Conservation (phyloP, 768 basidiomycete species). For the Dictyophora rubrovolvata region DNA sequence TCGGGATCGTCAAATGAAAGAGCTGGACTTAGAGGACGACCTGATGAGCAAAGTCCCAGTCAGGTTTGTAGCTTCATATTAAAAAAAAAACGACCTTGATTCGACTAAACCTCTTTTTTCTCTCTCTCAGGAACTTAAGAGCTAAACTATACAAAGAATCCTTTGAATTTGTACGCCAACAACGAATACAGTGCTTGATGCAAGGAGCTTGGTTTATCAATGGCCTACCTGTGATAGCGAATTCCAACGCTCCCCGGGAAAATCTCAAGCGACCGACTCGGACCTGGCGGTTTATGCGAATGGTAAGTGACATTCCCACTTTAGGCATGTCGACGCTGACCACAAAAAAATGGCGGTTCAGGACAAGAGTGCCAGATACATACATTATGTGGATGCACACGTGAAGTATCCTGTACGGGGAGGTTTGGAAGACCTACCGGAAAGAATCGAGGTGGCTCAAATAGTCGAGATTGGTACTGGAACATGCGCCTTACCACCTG, state of each 20-base stretch:
- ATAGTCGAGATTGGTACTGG: slow-evolving; percentile 75
- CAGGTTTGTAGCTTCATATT: slow-evolving; percentile 39
- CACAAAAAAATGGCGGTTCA: slow-evolving; percentile 20
- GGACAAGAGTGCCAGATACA: slow-evolving; percentile 69
- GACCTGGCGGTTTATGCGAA: slow-evolving; percentile 80
- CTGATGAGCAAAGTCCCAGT: slow-evolving; percentile 77
- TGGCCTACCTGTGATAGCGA: slow-evolving; percentile 41
- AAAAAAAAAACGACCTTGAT: neutral
- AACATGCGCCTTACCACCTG: slow-evolving; percentile 53
- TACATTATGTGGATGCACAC: slow-evolving; percentile 80
- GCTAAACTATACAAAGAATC: slow-evolving; percentile 84
- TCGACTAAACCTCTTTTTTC: slow-evolving; percentile 2
- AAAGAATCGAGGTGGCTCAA: slow-evolving; percentile 69
- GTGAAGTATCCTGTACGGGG: slow-evolving; percentile 69
- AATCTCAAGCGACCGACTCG: slow-evolving; percentile 45
- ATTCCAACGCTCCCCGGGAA: slow-evolving; percentile 35
- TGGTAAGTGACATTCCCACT: slow-evolving; percentile 33
- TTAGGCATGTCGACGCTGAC: slow-evolving; percentile 1
- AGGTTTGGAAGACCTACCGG: slow-evolving; percentile 80
- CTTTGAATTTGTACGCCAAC: slow-evolving; percentile 80
- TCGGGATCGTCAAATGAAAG: slow-evolving; percentile 81
- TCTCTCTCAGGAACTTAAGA: slow-evolving; percentile 57
- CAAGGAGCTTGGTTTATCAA: slow-evolving; percentile 92
- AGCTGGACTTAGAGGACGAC: slow-evolving; percentile 83
- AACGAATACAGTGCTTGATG: slow-evolving; percentile 77